phyloP scores from a whole-genome alignment of 1,139 yeast genomes.

The Citeromyces hawaiiensis region DNA sequence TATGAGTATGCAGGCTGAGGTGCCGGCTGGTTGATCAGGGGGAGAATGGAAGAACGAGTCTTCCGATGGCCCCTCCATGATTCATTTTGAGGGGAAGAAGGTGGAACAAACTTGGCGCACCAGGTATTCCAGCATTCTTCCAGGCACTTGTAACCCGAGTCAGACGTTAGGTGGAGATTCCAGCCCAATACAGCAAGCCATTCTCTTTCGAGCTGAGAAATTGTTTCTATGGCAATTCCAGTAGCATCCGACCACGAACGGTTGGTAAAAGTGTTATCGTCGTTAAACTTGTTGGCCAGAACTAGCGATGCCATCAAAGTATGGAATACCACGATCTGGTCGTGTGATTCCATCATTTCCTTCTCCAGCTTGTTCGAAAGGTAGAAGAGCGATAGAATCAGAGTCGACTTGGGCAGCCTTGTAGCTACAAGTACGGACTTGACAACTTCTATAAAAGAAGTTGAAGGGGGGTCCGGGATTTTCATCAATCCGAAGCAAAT shows the following conservation, averaged over 20 bases:
- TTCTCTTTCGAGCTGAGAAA: slow-evolving; percentile 56
- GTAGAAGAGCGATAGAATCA: slow-evolving; percentile 68
- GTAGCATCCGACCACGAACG: slow-evolving; percentile 95
- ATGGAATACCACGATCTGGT: slow-evolving; percentile 37
- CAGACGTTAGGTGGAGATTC: slow-evolving; percentile 23
- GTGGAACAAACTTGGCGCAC: slow-evolving; percentile 13
- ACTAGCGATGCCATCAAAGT: slow-evolving; percentile 60
- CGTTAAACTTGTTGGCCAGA: slow-evolving; percentile 87
- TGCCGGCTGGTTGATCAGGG: slow-evolving; percentile 1
- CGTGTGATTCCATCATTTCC: slow-evolving; percentile 15
- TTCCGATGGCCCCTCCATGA: slow-evolving; percentile 1
- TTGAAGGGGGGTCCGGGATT: slow-evolving; percentile 28
- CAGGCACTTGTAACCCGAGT: slow-evolving; percentile 8
- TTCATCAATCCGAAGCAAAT: slow-evolving; percentile 16
- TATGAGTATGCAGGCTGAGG: background rate
- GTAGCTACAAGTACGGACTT: slow-evolving; percentile 77
- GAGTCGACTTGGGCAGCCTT: slow-evolving; percentile 71
- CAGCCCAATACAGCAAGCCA: slow-evolving; percentile 49
- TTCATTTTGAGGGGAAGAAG: background rate
- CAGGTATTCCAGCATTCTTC: slow-evolving; percentile 20
- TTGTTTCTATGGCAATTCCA: slow-evolving; percentile 46
- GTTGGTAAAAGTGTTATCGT: slow-evolving; percentile 92
- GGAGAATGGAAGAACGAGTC: background rate
- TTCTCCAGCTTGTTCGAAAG: slow-evolving; percentile 29
- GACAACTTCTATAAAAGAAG: slow-evolving; percentile 45